These are phyloP conservation scores for Leccinum angustisporum DNA, from an alignment of 1,284 basidiomycete genomes.

Conservation along the genomic window DNA sequence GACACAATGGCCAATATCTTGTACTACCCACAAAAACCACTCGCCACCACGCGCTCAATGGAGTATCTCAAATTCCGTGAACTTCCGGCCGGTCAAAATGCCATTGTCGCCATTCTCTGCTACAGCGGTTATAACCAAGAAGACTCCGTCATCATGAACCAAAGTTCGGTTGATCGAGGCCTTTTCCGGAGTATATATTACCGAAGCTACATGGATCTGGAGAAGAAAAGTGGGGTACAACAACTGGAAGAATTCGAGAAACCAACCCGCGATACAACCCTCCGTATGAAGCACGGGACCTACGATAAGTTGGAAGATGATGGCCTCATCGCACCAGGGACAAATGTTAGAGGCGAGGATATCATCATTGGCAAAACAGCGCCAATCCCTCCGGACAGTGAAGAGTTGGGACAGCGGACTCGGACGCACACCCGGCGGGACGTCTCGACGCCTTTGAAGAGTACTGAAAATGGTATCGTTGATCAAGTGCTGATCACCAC, in stretches of 20 bases:
- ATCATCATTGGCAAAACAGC: slow-evolving; percentile 99
- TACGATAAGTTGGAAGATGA: slow-evolving; percentile 99
- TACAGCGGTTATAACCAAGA: slow-evolving; percentile 99
- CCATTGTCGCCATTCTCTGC: slow-evolving; percentile 96
- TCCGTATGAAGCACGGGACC: slow-evolving; percentile 97
- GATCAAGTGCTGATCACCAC: slow-evolving; percentile 98
- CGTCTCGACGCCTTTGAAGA: slow-evolving; percentile 96
- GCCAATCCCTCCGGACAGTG: slow-evolving; percentile 93
- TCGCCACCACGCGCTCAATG: slow-evolving; percentile 98
- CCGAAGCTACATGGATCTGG: slow-evolving; percentile 96
- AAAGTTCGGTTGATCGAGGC: slow-evolving; percentile 96
- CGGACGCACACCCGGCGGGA: slow-evolving; percentile 90
- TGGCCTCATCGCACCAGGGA: slow-evolving; percentile 93
- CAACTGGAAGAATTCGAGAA: slow-evolving; percentile 97
- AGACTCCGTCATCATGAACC: slow-evolving; percentile 99
- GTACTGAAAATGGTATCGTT: slow-evolving; percentile 96
- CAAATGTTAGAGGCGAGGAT: slow-evolving; percentile 94
- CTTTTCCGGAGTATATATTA: slow-evolving; percentile 99
- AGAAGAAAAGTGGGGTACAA: slow-evolving; percentile 95
- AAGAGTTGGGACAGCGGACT: slow-evolving; percentile 94
- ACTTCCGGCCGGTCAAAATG: slow-evolving; percentile 96
- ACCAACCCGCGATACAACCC: slow-evolving; percentile 88
- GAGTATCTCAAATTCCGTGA: slow-evolving; percentile 98
- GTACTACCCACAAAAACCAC: slow-evolving; percentile 98
- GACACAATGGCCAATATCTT: slow-evolving; percentile 99